These are phyloP conservation scores for Trifolium subterraneum DNA, from an alignment of 306 rosid species.

Conservation along the genomic window DNA sequence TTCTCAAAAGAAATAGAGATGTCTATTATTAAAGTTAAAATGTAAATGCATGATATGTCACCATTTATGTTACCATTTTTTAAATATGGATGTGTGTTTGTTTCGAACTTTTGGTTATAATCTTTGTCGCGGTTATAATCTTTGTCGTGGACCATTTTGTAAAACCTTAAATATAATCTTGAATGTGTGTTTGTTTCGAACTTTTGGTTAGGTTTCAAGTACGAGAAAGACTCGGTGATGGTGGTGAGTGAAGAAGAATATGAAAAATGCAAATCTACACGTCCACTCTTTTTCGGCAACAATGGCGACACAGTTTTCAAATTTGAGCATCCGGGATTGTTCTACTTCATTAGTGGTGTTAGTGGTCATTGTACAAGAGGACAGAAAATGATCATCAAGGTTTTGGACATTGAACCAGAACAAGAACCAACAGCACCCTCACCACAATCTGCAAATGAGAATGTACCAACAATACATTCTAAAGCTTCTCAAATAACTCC, in stretches of 20 bases:
- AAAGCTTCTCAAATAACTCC: conserved; percentile 41
- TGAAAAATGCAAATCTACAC: conserved; percentile 57
- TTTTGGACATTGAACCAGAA: conserved; percentile 48
- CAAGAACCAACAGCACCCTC: conserved; percentile 31
- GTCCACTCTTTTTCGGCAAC: conserved; percentile 72
- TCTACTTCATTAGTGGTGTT: conserved; percentile 87
- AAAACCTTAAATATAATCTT: not conserved
- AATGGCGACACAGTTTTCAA: conserved; percentile 54
- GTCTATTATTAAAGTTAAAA: not conserved
- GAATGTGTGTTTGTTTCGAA: not conserved
- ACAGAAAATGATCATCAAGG: conserved; percentile 73
- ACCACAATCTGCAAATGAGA: conserved; percentile 43
- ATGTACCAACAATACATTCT: conserved; percentile 7
- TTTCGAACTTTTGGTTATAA: too few relatives aligned
- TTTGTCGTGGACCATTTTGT: not conserved
- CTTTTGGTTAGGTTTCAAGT: conserved; percentile 61
- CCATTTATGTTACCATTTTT: not conserved
- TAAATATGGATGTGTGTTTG: too few relatives aligned
- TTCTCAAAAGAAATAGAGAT: not conserved
- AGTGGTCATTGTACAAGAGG: conserved; percentile 79
- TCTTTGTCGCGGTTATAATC: too few relatives aligned
- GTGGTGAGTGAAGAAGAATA: conserved; percentile 79
- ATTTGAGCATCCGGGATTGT: conserved; percentile 65
- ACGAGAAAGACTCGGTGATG: conserved; percentile 72
- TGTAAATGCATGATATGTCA: not conserved